Percentiles rank a stretch among this genome's conserved stretches.
Evolutionary conservation across 2,329 filamentous ascomycete genomes (phyloP).

Genomic region (Allantophomopsis cytisporea): DNA sequence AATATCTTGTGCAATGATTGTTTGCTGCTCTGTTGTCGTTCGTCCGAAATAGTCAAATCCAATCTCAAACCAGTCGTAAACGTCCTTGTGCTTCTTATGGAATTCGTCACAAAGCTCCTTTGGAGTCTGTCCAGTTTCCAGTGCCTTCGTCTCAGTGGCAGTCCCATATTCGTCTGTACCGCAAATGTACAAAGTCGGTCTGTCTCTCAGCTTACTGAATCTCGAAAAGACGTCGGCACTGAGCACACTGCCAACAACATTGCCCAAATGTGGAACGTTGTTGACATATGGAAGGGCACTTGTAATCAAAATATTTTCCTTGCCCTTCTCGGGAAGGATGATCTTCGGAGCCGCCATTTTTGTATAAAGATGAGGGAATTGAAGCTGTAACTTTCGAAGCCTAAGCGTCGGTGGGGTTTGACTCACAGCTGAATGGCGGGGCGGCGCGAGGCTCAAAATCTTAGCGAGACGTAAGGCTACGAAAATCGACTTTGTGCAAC

Average conservation of each 20-base stretch:
- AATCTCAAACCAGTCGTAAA: constrained; percentile 95
- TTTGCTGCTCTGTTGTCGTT: constrained; percentile 80
- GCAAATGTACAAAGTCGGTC: constrained; percentile 74
- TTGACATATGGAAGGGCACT: constrained; percentile 82
- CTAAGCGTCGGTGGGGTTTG: constrained; percentile 1
- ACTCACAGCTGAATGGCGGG: constrained; percentile 4
- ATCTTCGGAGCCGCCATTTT: constrained; percentile 14
- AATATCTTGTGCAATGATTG: constrained; percentile 83
- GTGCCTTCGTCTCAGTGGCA: constrained; percentile 87
- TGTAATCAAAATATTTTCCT: constrained; percentile 82
- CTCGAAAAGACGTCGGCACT: constrained; percentile 78
- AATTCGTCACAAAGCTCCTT: constrained; percentile 85
- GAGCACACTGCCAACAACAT: constrained; percentile 77
- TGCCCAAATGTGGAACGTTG: constrained; percentile 73
- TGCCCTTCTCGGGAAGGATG: constrained; percentile 54
- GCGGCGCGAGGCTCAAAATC: background rate
- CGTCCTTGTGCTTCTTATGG: constrained; percentile 75
- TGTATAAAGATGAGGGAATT: constrained; percentile 3
- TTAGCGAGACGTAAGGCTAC: constrained; percentile 1
- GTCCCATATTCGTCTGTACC: constrained; percentile 93
- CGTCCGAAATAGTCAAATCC: constrained; percentile 90
- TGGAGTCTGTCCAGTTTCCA: constrained; percentile 75
- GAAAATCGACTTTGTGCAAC: background rate
- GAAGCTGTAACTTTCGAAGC: constrained; percentile 2
- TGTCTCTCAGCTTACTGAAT: constrained; percentile 67